These are phyloP conservation scores for Erythrobasidium yunnanense DNA, from an alignment of 768 basidiomycete genomes.

Conservation along the genomic window DNA sequence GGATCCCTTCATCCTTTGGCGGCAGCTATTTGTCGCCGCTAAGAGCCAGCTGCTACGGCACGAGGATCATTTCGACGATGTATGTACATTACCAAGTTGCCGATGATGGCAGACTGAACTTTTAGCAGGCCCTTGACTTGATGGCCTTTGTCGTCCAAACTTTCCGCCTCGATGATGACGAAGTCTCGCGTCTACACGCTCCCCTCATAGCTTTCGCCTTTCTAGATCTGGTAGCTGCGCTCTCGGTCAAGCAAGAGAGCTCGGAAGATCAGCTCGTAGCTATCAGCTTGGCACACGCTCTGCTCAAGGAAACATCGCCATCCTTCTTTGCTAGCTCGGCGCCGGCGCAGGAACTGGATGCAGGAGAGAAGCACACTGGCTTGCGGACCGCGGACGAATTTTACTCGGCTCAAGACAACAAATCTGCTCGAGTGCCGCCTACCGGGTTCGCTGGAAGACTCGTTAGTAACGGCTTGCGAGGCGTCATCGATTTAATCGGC, in stretches of 20 bases:
- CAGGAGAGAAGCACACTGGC: background rate
- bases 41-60: slow-evolving; percentile 28
- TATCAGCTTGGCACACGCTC: background rate
- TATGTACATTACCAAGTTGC: background rate
- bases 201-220: slow-evolving; percentile 62
- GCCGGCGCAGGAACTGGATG: background rate
- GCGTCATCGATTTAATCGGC: slow-evolving; percentile 1
- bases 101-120: background rate
- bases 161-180: slow-evolving; percentile 69
- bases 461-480: slow-evolving; percentile 22
- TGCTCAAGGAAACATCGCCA: slow-evolving; percentile 33
- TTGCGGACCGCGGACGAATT: slow-evolving; percentile 28
- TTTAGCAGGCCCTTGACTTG: slow-evolving; percentile 54
- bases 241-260: background rate
- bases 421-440: slow-evolving; percentile 32
- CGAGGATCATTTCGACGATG: background rate
- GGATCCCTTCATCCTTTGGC: slow-evolving; percentile 82
- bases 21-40: slow-evolving; percentile 50
- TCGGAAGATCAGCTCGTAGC: slow-evolving; percentile 50
- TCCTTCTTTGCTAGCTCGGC: slow-evolving; percentile 31
- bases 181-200: slow-evolving; percentile 47
- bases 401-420: slow-evolving; percentile 31
- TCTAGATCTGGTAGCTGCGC: slow-evolving; percentile 45
- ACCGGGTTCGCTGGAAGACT: slow-evolving; percentile 26
- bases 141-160: slow-evolving; percentile 60